A percentile compares a stretch with the other conserved stretches of the same genome.
Conservation (phyloP, 2,329 filamentous ascomycete genomes). For the Ascochyta clinopodiicola region DNA sequence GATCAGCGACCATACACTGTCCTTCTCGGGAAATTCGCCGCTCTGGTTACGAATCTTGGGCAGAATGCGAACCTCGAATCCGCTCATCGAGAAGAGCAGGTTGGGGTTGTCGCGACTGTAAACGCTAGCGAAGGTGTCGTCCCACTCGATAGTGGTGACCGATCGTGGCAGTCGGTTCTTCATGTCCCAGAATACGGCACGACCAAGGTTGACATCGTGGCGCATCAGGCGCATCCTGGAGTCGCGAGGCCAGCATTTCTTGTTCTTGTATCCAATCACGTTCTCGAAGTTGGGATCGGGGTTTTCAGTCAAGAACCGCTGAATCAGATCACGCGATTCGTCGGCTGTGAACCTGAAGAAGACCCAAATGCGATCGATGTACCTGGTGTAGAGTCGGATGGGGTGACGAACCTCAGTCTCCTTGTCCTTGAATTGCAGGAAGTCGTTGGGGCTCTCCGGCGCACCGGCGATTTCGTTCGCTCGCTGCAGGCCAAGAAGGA, state of each 20-base stretch:
- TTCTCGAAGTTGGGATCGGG: constrained; percentile 99
- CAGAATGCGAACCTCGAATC: constrained; percentile 94
- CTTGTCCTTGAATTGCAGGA: constrained; percentile 93
- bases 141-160: constrained; percentile 98
- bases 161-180: constrained; percentile 96
- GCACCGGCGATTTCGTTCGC: constrained; percentile 98
- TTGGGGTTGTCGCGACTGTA: constrained; percentile 99
- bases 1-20: constrained; percentile 97
- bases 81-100: constrained; percentile 94
- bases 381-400: constrained; percentile 95
- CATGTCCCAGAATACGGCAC: constrained; percentile 98
- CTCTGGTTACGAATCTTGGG: constrained; percentile 95
- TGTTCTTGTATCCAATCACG: constrained; percentile 98
- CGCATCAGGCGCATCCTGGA: constrained; percentile 98
- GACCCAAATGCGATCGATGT: constrained; percentile 98
- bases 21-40: constrained; percentile 96
- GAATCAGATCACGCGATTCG: constrained; percentile 93
- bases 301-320: constrained; percentile 96
- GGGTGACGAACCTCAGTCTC: constrained; percentile 93
- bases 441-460: constrained; percentile 93
- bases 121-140: constrained; percentile 96
- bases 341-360: constrained; percentile 94
- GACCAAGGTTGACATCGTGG: constrained; percentile 96
- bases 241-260: constrained; percentile 99
- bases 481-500: constrained; percentile 89